Evolutionary conservation across 192 early-diverging fungal species (phyloP), one percentile per base, ranked within the genome.

Genomic region (Coemansia sp.): DNA sequence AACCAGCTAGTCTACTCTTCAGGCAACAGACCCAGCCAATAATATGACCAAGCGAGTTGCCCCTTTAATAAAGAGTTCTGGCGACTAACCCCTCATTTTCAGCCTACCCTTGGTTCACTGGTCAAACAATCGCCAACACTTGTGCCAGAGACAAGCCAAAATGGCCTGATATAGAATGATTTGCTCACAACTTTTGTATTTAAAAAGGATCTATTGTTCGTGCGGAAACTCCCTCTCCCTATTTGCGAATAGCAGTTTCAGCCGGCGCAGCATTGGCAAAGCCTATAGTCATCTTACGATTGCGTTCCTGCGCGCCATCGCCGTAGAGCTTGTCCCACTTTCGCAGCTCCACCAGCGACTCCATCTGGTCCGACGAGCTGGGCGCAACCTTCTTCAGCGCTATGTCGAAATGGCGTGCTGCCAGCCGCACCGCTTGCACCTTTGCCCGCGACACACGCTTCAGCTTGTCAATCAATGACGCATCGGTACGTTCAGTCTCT

Each of bases 311-410:
- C 6, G 85, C 87, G 16, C 87, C 90, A 73, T 95, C 93, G 25
- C 95, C 95, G 71, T 91, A 97, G 65, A 84, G 61, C 48, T 82
- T 85, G 79, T 94, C 91, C 94, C 94, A 98, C 74, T 98, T 95
- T 50, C 91, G 74, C 61, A 98, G 81, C 82, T 94, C 93, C 17
- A 90, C 78, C 55, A 98, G 75, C 59, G 92, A 91, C 59, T 90
- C 85, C 92, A 92, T 94, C 65, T 94, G 90, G 68, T 96, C 95
- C 14, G 91, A 92, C 37, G 91, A 85, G 49, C 90, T 92, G 4
- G 95, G 91, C 35, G 94, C 87, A 10, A 94, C 86, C 71, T 94
- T 88, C 61, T 85, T 86, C 29, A 95, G 71, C 10, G 93, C 95
- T n/a, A 84, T 69, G 27, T 92, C 91, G 74, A 98, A 94, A 76